phyloP scores from a whole-genome alignment of 805 yeast species.

The Kodamaea nitidulidarum region DNA sequence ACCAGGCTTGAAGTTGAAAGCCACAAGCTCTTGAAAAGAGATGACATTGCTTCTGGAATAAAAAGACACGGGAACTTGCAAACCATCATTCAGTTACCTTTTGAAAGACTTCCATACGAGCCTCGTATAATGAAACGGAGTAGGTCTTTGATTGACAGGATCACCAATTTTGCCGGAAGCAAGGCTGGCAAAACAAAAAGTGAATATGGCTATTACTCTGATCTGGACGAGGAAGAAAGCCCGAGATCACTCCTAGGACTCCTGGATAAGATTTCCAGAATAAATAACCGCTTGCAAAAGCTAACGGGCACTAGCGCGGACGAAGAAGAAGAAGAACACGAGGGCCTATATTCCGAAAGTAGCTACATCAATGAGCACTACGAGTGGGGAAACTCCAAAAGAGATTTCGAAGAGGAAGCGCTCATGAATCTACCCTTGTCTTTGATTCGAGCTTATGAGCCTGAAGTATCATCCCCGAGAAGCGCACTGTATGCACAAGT shows the following conservation, averaged over 20 bases:
- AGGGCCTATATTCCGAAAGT: slow-evolving; percentile 1
- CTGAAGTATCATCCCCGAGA: slow-evolving; percentile 14
- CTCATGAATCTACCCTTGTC: slow-evolving; percentile 20
- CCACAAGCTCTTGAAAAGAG: background rate
- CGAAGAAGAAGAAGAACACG: slow-evolving; percentile 1
- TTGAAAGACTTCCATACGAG: background rate
- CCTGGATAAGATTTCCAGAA: background rate
- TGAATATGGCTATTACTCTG: background rate
- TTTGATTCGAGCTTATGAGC: slow-evolving; percentile 14
- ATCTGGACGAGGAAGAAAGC: slow-evolving; percentile 1
- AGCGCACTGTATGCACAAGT: slow-evolving; percentile 17
- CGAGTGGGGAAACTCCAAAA: slow-evolving; percentile 5
- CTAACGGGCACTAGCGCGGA: background rate
- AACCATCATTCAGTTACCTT: background rate
- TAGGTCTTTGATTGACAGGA: too few relatives aligned
- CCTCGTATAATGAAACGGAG: too few relatives aligned
- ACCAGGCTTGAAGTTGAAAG: background rate
- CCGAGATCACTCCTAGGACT: background rate
- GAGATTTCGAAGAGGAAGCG: slow-evolving; percentile 4
- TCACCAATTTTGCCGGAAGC: background rate
- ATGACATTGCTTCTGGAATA: background rate
- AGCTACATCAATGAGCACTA: slow-evolving; percentile 2
- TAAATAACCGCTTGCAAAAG: background rate
- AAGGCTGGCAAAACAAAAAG: background rate
- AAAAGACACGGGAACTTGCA: background rate